phyloP scores from a whole-genome alignment of 768 basidiomycete species.

The Bullera alba region DNA sequence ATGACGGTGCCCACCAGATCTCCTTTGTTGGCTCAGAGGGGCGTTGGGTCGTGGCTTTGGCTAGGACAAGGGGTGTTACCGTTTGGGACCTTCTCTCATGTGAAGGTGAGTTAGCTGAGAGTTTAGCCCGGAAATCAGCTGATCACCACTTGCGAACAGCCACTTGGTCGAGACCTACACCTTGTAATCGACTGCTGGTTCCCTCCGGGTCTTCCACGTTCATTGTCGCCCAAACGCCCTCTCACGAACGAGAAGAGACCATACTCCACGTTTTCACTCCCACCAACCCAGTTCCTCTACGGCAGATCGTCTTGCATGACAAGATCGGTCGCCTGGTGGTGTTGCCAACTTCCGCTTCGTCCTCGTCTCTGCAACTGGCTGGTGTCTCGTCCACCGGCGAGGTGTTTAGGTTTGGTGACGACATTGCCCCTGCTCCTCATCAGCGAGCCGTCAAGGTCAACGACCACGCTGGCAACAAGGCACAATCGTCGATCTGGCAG shows the following conservation, averaged over 20 bases:
- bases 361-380: conserved; percentile 17
- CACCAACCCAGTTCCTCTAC: neutral
- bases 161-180: conserved; percentile 1
- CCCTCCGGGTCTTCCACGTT: no score
- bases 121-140: neutral
- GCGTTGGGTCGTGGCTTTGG: conserved; percentile 59
- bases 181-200: no score
- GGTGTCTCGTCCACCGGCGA: conserved; percentile 31
- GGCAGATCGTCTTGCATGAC: neutral
- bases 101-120: conserved; percentile 31
- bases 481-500: conserved; percentile 69
- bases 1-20: conserved; percentile 43
- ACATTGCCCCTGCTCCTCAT: conserved; percentile 13
- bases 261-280: neutral
- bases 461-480: conserved; percentile 44
- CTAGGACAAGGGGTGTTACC: conserved; percentile 27
- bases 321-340: neutral
- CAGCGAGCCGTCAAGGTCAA: conserved; percentile 51
- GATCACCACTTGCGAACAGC: conserved; percentile 2
- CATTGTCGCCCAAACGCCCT: neutral
- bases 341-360: conserved; percentile 1
- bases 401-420: conserved; percentile 42
- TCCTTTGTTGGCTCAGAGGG: conserved; percentile 66
- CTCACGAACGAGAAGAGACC: neutral
- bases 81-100: conserved; percentile 47